Evolutionary conservation across 176 grass and related monocot species (phyloP).

Genomic region (Olyra latifolia): DNA sequence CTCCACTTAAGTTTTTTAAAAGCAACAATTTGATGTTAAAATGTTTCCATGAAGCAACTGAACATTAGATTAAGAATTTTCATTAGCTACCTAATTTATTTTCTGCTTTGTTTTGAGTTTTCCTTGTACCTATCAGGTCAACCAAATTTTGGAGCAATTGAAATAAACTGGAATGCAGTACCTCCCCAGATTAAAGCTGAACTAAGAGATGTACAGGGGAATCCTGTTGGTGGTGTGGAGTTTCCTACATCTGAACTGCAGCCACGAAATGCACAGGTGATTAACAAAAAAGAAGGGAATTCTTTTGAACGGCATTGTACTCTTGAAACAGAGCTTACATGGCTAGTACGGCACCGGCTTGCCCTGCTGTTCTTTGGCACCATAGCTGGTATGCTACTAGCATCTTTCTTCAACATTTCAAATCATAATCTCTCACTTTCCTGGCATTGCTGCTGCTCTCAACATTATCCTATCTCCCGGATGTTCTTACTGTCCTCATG

Average conservation of each 20-base stretch:
- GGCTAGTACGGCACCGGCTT: conserved; percentile 53
- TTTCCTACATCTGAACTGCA: conserved; percentile 68
- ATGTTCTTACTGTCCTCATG: background rate
- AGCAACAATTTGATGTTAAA: background rate
- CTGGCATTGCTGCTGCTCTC: background rate
- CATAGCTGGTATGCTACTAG: conserved; percentile 52
- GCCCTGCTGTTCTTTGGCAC: conserved; percentile 50
- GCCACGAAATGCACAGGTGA: conserved; percentile 8
- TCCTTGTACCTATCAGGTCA: conserved; percentile 43
- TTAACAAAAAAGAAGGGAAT: conserved; percentile 1
- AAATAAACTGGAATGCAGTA: conserved; percentile 70
- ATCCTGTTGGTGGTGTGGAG: conserved; percentile 52
- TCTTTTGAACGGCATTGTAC: conserved; percentile 52
- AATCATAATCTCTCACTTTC: background rate
- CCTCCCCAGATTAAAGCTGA: conserved; percentile 64
- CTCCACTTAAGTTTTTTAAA: background rate
- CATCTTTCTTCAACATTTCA: conserved; percentile 6
- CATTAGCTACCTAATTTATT: conserved; percentile 17
- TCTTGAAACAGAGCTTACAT: conserved; percentile 66
- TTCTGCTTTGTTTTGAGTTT: conserved; percentile 6
- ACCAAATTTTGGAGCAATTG: conserved; percentile 91
- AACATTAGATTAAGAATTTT: conserved; percentile 13
- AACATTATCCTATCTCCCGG: background rate
- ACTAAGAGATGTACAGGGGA: conserved; percentile 61
- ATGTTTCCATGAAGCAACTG: background rate